Conservation (phyloP, 73 alveolate genomes). For the Paraurostyla sp. region DNA sequence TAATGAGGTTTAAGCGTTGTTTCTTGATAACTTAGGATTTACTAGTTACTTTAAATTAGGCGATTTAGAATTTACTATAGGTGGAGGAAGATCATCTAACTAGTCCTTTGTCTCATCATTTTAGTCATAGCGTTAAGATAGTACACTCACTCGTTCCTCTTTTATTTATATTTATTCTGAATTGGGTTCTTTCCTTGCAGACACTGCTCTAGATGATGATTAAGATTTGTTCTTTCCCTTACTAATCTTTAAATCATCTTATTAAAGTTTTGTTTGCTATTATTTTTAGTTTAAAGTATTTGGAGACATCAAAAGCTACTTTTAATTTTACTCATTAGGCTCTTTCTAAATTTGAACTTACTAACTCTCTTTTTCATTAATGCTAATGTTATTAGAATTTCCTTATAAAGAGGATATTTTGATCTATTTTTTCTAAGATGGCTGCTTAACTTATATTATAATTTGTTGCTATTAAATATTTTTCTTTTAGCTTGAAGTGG, state of each 20-base stretch:
- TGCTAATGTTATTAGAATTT: too few species aligned
- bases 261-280: too few species aligned
- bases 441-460: not conserved
- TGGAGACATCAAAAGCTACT: not conserved
- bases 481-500: not conserved
- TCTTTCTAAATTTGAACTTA: not conserved
- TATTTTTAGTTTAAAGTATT: too few species aligned
- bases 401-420: not conserved
- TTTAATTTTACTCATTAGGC: not conserved
- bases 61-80: not conserved
- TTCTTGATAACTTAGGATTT: not conserved
- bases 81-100: conserved; percentile 32
- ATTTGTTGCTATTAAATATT: not conserved
- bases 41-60: not conserved
- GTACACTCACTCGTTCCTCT: conserved; percentile 11
- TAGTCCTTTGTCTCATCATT: not conserved
- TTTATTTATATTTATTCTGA: not conserved
- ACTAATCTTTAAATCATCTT: too few species aligned
- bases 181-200: not conserved
- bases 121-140: not conserved
- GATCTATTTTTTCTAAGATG: not conserved
- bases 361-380: not conserved
- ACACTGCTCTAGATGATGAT: not conserved
- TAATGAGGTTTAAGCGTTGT: not conserved
- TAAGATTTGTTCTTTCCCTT: too few species aligned